Conservation (phyloP, 2,329 filamentous ascomycete species). For the Paecilomyces formosus region DNA sequence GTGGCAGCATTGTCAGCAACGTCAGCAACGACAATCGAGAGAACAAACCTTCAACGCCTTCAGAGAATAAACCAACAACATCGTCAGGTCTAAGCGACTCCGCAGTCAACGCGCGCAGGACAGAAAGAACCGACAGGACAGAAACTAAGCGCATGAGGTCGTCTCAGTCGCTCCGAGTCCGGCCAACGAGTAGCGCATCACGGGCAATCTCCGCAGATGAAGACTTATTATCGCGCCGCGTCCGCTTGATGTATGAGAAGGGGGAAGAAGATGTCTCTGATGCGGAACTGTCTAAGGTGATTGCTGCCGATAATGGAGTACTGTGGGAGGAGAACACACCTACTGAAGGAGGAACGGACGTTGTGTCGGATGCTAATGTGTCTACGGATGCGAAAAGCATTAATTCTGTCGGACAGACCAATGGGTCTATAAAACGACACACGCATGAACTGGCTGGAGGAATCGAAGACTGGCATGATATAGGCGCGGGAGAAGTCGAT, state of each 20-base stretch:
- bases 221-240: constrained; percentile 54
- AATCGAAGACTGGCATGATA: constrained; percentile 58
- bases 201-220: constrained; percentile 57
- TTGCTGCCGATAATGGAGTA: constrained; percentile 30
- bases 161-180: constrained; percentile 29
- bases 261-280: constrained; percentile 49
- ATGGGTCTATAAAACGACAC: constrained; percentile 40
- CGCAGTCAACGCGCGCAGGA: constrained; percentile 9
- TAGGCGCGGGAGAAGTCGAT: constrained; percentile 53
- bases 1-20: constrained; percentile 51
- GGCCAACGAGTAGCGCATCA: constrained; percentile 28
- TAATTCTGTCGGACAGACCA: constrained; percentile 19
- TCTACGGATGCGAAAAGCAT: constrained; percentile 16
- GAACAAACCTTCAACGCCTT: constrained; percentile 1
- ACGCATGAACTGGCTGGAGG: constrained; percentile 54
- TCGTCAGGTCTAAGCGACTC: neutral
- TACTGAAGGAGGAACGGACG: constrained; percentile 20
- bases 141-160: constrained; percentile 20
- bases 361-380: constrained; percentile 16
- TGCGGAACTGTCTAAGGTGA: constrained; percentile 28
- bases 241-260: constrained; percentile 57
- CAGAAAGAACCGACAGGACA: constrained; percentile 16
- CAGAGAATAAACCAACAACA: neutral
- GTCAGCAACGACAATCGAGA: constrained; percentile 11
- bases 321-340: constrained; percentile 32